Percentiles rank a stretch among this genome's conserved stretches.
phyloP scores from a whole-genome alignment of 148 eudicot genomes.

The Tetragonia tetragonoides region DNA sequence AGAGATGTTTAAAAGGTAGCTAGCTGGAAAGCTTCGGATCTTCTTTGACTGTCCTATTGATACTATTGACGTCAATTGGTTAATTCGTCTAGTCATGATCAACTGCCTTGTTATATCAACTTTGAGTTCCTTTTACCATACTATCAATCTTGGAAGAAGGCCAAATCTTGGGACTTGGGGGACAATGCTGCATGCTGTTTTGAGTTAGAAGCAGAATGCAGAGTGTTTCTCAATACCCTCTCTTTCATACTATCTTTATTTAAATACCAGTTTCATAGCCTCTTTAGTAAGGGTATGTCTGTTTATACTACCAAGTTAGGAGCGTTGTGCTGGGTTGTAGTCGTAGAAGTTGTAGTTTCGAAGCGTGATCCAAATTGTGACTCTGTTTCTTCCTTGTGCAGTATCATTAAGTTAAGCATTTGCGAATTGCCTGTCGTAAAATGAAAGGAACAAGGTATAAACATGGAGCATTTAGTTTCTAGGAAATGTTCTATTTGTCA shows the following conservation, averaged over 20 bases:
- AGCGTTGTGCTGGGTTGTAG: neutral
- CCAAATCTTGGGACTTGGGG: neutral
- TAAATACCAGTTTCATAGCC: neutral
- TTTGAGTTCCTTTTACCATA: neutral
- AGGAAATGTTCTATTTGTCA: too few relatives aligned
- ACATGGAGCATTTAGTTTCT: neutral
- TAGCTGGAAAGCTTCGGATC: neutral
- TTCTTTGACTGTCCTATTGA: neutral
- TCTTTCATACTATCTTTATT: neutral
- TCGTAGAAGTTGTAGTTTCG: neutral
- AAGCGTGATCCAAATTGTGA: neutral
- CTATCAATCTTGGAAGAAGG: neutral
- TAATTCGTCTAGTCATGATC: constrained; percentile 1
- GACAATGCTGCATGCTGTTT: constrained; percentile 4
- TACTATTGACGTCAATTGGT: neutral
- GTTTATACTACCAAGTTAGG: neutral
- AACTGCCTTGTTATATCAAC: neutral
- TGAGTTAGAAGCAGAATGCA: neutral
- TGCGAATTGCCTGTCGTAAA: neutral
- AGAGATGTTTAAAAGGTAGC: constrained; percentile 90
- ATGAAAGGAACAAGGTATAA: neutral
- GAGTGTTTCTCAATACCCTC: neutral
- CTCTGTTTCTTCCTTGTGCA: neutral
- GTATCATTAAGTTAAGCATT: neutral
- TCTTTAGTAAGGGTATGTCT: neutral